phyloP scores from a whole-genome alignment of 2,329 filamentous ascomycete species.

The Westerdykella aurantiaca region DNA sequence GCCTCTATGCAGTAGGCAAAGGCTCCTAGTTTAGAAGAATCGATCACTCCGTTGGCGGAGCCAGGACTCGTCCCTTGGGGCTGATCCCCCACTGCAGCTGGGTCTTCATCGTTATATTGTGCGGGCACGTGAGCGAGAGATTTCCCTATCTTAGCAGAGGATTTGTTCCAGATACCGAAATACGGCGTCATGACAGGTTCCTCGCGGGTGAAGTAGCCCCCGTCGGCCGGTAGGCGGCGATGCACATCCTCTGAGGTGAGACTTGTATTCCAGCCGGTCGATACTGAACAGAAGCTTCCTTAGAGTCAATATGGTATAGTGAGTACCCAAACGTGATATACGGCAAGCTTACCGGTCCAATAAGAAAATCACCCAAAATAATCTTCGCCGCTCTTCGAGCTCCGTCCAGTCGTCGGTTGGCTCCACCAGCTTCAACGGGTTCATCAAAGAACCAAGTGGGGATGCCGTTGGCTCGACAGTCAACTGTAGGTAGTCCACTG shows the following conservation, averaged over 20 bases:
- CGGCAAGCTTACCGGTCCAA: conserved; percentile 18
- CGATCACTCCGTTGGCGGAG: conserved; percentile 29
- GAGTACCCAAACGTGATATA: too few relatives aligned
- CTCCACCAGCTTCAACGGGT: conserved; percentile 19
- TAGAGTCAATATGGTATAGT: neutral
- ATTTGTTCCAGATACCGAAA: conserved; percentile 34
- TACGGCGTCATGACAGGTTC: conserved; percentile 30
- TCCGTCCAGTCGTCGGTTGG: conserved; percentile 27
- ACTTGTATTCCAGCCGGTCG: conserved; percentile 31
- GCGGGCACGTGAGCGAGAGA: conserved; percentile 29
- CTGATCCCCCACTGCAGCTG: conserved; percentile 12
- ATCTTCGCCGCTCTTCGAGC: conserved; percentile 26
- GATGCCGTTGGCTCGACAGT: conserved; percentile 24
- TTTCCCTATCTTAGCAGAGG: conserved; percentile 27
- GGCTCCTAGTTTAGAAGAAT: conserved; percentile 30
- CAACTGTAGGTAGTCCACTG: conserved; percentile 29
- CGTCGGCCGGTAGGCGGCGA: conserved; percentile 28
- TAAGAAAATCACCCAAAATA: conserved; percentile 32
- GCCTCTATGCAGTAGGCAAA: conserved; percentile 33
- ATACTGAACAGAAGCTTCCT: conserved; percentile 23
- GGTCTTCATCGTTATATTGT: conserved; percentile 32
- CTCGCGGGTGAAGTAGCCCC: conserved; percentile 30
- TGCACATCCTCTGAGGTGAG: conserved; percentile 32
- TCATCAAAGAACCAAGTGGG: conserved; percentile 25
- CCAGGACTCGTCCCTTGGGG: conserved; percentile 24